Evolutionary conservation across 495 filamentous ascomycete species (phyloP), one percentile per base, ranked within the genome.

Genomic region (Aspergillus olivimuriae): DNA sequence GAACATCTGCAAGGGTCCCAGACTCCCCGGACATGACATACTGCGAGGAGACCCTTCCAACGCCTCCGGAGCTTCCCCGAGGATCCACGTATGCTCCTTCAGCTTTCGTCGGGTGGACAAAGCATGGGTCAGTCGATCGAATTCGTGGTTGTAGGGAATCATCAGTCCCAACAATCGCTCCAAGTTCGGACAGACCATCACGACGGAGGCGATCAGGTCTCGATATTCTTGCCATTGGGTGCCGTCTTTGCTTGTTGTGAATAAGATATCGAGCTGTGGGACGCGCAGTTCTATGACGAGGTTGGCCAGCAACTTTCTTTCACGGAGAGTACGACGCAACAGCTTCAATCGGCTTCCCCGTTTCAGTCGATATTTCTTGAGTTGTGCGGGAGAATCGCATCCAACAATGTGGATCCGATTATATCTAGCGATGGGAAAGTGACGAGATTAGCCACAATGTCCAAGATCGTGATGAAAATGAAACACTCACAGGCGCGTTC

Each of bases 131-230:
- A 89, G 58, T 30, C 86, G 82, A 53, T 85, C 82, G 49, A 84
- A 89, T 33, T 79, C 72, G 55, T 87, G 83, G 37, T 79, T 72
- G 55, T 88, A 89, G 6, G 76, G 68, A 6, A 82, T 75, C 53
- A 84, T 79, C 48, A 82, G 78, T 2, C 89, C 88, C 24, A 81
- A 61, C 14, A 94, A 63, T 32, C 76, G 70, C 56, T 94, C 87
- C 30, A 96, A 64, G 56, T 92, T 91, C 8, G 87, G 87, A 56
- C 89, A 95, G 4, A 82, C 78, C 82, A 89, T 89, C 21, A 95
- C 78, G 20, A 96, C 64, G 4, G 86, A 88, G 4, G 87, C 85
- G 4, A 90, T 70, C 24, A 86, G 45, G 50, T 90, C 80, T 22
- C 84, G 74, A 48, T 87, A 83, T 40, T 83, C 74, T 35, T 77